Evolutionary conservation across 306 rosid species (phyloP), one percentile per base, ranked within the genome.

Genomic region (Abrus pulchellus): DNA sequence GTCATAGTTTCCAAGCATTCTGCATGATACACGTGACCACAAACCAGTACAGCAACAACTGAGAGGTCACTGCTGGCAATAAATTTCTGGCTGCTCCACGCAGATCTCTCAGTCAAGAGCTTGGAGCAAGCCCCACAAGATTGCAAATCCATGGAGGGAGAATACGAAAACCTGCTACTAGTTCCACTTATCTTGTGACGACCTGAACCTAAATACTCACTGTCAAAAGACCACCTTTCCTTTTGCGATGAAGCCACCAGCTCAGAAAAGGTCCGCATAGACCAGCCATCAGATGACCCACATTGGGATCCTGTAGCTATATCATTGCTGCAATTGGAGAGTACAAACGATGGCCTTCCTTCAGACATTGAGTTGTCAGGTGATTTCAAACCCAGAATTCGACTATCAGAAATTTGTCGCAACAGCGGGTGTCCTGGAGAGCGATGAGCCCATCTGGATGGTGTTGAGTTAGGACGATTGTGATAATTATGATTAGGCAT

Each of bases 241-340:
- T 93, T 87, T 68, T 87, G 96, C 74, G 94, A 91, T 20, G 92
- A 87, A 30, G 97, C 97, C 84, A 93, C 90, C 49, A 93, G 91
- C 87, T 93, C 97, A 53, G 97, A 93, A 82, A 93, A 91, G 59
- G 97, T 90, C 72, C 89, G 94, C 89, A 91, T 87, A 52, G 97
- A 93, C 97, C 97, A 93, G 83, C 97, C 92, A 72, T 93, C 97
- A 14, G 97, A 93, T 45, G 97, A 93, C 6, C 93, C 97, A 30
- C 88, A 89, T 34, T 93, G 97, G 45, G 97, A 93, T 67, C 92
- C 94, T 41, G 83, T 74, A 54, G 89, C 88, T 43, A 90, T 79
- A 75, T 93, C 96, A 63, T 89, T 88, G 88, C 97, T 91, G 87
- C 92, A 84, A 74, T 87, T 85, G 27, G 97, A 90, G 72, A 88